Evolutionary conservation across 2,329 filamentous ascomycete species (phyloP), one percentile per base, ranked within the genome.

Genomic region (Coniochaeta ligniaria): DNA sequence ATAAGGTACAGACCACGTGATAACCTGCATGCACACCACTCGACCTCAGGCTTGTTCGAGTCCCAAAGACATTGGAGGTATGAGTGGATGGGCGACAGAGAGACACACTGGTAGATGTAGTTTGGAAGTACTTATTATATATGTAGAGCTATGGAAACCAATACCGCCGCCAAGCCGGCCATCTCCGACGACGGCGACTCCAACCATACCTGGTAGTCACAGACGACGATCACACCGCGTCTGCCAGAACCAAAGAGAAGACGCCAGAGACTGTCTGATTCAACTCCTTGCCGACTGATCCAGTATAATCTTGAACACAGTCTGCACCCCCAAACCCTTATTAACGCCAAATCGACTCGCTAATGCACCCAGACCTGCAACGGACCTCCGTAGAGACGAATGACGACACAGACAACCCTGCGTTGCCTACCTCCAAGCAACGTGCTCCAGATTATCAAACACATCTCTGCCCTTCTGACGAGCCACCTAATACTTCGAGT

Each of bases 401-500:
- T n/a, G 17, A n/a, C 16, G n/a, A 41, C 35, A 14, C 35, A 36
- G 7, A 36, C 35, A 36, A 14, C 12, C 12, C 35, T 9, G 12
- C 35, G 38, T 11, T 20, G 9, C 9, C 38, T n/a, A 11, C 38
- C 38, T 9, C n/a, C 6, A 2, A n/a, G 3, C 38, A 43, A n/a
- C 38, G 20, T 5, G 12, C n/a, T 7, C 20, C 43, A 22, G 22
- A 47, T 12, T n/a, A 12, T 38, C 35, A 11, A 26, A 60, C 8
- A 24, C 45, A 33, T 59, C 28, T 28, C 43, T 31, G n/a, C 31
- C 38, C 26, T 59, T 3, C n/a, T 35, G 9, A n/a, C 17, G 38
- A 47, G 24, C n/a, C 31, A 6, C 36, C 38, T 71, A 80, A 68
- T 81, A 82, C 66, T 79, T 79, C 60, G 80, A 81, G 68, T 77